Evolutionary conservation across 192 early-diverging fungal species (phyloP).

Genomic region (Spinellus fusiger): DNA sequence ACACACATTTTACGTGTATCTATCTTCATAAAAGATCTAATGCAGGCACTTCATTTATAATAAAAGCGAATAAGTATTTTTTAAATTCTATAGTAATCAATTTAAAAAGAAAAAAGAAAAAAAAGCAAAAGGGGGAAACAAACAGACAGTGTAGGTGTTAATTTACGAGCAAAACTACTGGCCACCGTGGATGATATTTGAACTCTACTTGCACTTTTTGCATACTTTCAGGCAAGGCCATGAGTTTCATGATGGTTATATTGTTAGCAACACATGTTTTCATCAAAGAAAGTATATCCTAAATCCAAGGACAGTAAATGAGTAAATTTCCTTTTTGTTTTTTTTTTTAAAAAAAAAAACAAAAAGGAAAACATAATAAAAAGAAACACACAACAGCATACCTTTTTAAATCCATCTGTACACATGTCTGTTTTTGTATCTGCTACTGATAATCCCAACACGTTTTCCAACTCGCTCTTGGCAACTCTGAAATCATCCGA

Average conservation of each 20-base stretch:
- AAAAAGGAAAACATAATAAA: background rate
- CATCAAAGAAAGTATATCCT: slow-evolving; percentile 25
- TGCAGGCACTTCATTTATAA: too few species aligned
- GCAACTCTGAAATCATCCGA: slow-evolving; percentile 6
- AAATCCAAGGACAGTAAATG: background rate
- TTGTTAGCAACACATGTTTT: slow-evolving; percentile 25
- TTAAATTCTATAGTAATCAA: too few species aligned
- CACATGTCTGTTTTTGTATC: slow-evolving; percentile 25
- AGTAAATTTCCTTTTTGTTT: background rate
- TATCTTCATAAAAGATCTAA: too few species aligned
- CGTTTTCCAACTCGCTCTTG: slow-evolving; percentile 5
- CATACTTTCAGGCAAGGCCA: background rate
- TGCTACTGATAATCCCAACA: background rate
- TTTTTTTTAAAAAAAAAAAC: background rate
- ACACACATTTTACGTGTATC: too few species aligned
- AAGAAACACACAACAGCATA: background rate
- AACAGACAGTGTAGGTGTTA: too few species aligned
- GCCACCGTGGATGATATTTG: slow-evolving; percentile 28
- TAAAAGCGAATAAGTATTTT: too few species aligned
- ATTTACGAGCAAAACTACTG: slow-evolving; percentile 2
- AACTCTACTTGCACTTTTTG: slow-evolving; percentile 8
- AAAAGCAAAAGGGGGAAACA: too few species aligned
- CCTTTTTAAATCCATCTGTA: slow-evolving; percentile 15
- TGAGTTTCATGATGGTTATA: slow-evolving; percentile 3
- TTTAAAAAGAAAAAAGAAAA: too few species aligned